Conservation (phyloP, 257 asterid genomes). For the Solanum arcanum region DNA sequence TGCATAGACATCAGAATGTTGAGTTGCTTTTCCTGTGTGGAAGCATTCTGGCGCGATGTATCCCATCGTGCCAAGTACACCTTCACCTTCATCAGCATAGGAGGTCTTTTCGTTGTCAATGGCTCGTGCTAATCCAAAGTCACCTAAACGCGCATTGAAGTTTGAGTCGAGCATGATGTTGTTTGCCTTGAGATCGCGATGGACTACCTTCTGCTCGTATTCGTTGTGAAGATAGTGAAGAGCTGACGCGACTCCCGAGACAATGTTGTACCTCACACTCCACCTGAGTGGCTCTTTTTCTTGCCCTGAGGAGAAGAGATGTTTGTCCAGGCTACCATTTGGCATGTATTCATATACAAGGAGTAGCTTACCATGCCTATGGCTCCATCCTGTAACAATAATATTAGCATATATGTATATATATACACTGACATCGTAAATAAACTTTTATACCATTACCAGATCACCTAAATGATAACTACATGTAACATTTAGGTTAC, state of each 20-base stretch:
- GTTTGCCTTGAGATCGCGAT: constrained; percentile 32
- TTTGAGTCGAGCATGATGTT: constrained; percentile 33
- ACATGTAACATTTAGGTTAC: background rate
- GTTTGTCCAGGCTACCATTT: constrained; percentile 29
- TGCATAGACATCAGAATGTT: constrained; percentile 27
- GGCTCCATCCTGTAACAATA: constrained; percentile 28
- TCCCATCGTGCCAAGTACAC: constrained; percentile 25
- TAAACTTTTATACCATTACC: background rate
- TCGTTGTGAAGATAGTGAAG: constrained; percentile 32
- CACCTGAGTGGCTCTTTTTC: constrained; percentile 5
- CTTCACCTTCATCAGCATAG: constrained; percentile 22
- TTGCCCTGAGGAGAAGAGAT: constrained; percentile 9
- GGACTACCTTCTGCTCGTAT: constrained; percentile 25
- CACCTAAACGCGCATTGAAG: constrained; percentile 35
- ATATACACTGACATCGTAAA: background rate
- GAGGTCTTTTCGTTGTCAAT: constrained; percentile 27
- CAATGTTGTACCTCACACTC: constrained; percentile 10
- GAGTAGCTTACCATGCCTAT: constrained; percentile 20
- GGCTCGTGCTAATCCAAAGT: constrained; percentile 35
- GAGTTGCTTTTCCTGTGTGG: constrained; percentile 30
- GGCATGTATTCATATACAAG: constrained; percentile 35
- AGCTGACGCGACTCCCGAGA: constrained; percentile 20
- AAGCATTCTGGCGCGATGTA: constrained; percentile 35
- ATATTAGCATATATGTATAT: background rate
- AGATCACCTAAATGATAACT: background rate